Percentiles rank a stretch among this genome's conserved stretches.
Evolutionary conservation across 352 stramenopile species (phyloP).

Genomic region (Elongisporangium prolatum): DNA sequence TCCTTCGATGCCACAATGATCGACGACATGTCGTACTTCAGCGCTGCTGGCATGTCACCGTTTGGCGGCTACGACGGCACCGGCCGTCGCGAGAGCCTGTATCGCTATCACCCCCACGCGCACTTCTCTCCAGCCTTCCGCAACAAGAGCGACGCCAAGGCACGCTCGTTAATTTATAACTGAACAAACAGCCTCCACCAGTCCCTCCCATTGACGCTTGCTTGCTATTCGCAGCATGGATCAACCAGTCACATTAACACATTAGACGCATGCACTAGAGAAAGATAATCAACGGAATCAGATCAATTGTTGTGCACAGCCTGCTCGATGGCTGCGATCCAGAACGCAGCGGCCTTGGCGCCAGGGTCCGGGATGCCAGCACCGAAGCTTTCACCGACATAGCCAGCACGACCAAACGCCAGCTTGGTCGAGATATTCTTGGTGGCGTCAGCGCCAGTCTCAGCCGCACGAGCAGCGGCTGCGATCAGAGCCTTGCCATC

Average conservation of each 20-base stretch:
- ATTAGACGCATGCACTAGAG: neutral
- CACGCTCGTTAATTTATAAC: neutral
- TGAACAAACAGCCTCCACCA: neutral
- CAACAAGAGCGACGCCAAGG: neutral
- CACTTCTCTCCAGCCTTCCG: neutral
- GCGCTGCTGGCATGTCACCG: neutral
- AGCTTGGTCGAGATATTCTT: slow-evolving; percentile 78
- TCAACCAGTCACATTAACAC: neutral
- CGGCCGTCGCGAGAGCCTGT: neutral
- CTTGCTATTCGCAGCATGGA: neutral
- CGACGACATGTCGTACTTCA: neutral
- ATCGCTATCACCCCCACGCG: neutral
- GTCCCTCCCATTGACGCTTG: neutral
- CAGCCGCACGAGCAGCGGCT: slow-evolving; percentile 66
- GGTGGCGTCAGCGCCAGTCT: slow-evolving; percentile 89
- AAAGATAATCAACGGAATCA: slow-evolving; percentile 1
- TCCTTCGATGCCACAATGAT: neutral
- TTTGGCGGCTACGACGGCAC: neutral
- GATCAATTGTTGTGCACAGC: slow-evolving; percentile 28
- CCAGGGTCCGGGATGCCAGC: slow-evolving; percentile 92
- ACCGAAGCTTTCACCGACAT: slow-evolving; percentile 87
- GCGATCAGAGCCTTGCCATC: slow-evolving; percentile 22
- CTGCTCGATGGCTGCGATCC: slow-evolving; percentile 66
- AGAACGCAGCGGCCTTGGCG: slow-evolving; percentile 90
- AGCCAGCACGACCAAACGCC: slow-evolving; percentile 76